Evolutionary conservation across 2,329 filamentous ascomycete species (phyloP), one percentile per base, ranked within the genome.

Genomic region (Bipolaris oryzae): DNA sequence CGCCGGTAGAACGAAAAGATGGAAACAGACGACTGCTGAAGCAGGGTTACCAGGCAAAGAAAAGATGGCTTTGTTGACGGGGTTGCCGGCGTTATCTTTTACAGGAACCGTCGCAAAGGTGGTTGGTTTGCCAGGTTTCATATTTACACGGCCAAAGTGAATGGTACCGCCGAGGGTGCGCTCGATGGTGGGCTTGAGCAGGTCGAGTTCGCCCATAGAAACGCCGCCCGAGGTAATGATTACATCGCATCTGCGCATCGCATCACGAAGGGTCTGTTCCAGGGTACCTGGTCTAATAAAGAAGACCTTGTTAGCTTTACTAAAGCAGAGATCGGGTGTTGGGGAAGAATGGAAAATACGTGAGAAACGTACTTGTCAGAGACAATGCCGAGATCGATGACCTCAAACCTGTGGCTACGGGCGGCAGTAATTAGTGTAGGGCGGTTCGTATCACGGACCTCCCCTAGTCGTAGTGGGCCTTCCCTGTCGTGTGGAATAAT

Each of bases 111-210:
- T 97, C 2, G 95, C 95, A 75, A 99, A 99, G 0, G 95, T 99
- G 0, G 93, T 97, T 2, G 95, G 95, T 77, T 98, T 99, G 4
- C 95, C 95, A 0, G 95, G 95, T 80, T 99, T 99, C 95, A 99
- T 98, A 52, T 89, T 86, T 2, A 99, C 95, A 3, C 95, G 89
- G 21, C 95, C 95, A 68, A 99, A 99, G 76, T 97, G 95, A 64
- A 99, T 96, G 0, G 89, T 95, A 7, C 95, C 95, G 54, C 92
- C 92, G 1, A 99, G 85, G 1, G 87, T 83, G 39, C 94, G 89
- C 79, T 98, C 95, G 68, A 99, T 91, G 0, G 94, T 98, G 0
- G 95, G 94, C 75, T 99, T 99, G 18, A 99, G 85, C 7, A 99
- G 87, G 76, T 99, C 95, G 2, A 97, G 86, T 78, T 99, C 95